These are phyloP conservation scores for Kickxella alabastrina DNA, from an alignment of 192 early-diverging fungal genomes.

Conservation along the genomic window DNA sequence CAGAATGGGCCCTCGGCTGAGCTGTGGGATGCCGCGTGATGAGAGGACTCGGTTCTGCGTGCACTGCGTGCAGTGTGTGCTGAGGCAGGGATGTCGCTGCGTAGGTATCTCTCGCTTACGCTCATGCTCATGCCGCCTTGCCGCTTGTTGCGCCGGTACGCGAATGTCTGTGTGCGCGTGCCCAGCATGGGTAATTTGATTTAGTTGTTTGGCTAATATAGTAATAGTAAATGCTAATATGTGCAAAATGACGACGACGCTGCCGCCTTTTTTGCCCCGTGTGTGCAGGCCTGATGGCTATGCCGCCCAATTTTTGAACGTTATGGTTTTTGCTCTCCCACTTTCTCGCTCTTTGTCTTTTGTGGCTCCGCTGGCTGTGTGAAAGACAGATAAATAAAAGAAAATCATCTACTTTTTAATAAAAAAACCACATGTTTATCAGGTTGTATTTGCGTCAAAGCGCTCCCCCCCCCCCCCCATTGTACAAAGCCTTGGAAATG, in stretches of 20 bases:
- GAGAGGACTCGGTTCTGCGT: slow-evolving; percentile 14
- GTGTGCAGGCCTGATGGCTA: too few relatives aligned
- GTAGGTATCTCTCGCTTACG: slow-evolving; percentile 39
- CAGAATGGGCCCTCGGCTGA: slow-evolving; percentile 7
- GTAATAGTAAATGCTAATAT: neutral
- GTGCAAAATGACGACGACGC: neutral
- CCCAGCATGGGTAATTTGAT: slow-evolving; percentile 9
- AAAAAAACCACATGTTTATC: too few relatives aligned
- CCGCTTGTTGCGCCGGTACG: slow-evolving; percentile 46
- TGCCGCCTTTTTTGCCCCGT: neutral
- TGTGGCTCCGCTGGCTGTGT: too few relatives aligned
- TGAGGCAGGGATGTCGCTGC: slow-evolving; percentile 38
- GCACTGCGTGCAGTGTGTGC: slow-evolving; percentile 18
- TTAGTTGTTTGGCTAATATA: too few relatives aligned
- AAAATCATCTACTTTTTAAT: too few relatives aligned
- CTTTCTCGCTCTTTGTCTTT: too few relatives aligned
- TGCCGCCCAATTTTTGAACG: too few relatives aligned
- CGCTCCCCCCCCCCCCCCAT: too few relatives aligned
- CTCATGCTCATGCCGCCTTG: slow-evolving; percentile 44
- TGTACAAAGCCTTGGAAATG: too few relatives aligned
- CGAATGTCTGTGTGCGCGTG: slow-evolving; percentile 29
- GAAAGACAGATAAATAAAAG: too few relatives aligned
- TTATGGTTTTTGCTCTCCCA: too few relatives aligned
- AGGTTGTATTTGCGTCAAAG: too few relatives aligned
- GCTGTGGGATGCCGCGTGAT: slow-evolving; percentile 19